phyloP scores from a whole-genome alignment of 208 protist genomes.

The Leishmania braziliensis region DNA sequence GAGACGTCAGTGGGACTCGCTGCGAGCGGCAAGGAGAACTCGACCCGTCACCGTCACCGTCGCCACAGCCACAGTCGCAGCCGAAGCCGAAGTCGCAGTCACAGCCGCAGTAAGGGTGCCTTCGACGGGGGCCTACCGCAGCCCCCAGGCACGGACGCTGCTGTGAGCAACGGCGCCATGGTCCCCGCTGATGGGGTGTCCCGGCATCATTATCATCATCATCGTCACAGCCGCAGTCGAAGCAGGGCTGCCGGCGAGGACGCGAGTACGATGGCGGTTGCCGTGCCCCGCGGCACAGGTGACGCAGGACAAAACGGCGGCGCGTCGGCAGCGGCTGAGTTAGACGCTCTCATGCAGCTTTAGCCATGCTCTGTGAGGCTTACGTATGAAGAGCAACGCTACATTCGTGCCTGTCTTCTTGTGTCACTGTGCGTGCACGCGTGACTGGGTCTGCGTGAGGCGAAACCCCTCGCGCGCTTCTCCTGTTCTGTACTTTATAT shows the following conservation, averaged over 20 bases:
- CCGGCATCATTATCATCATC: neutral
- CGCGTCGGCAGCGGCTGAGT: slow-evolving; percentile 12
- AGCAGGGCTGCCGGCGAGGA: slow-evolving; percentile 1
- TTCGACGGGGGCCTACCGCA: slow-evolving; percentile 24
- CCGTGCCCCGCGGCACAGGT: neutral
- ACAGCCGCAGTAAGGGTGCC: slow-evolving; percentile 17
- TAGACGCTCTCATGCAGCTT: slow-evolving; percentile 42
- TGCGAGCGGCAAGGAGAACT: slow-evolving; percentile 12
- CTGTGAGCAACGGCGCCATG: slow-evolving; percentile 4
- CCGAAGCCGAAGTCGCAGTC: neutral
- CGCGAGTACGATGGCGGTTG: neutral
- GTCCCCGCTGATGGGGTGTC: neutral
- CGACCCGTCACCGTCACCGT: slow-evolving; percentile 16
- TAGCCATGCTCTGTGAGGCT: slow-evolving; percentile 10
- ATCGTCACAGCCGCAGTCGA: slow-evolving; percentile 16
- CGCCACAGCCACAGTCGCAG: slow-evolving; percentile 21
- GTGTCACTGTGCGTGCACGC: neutral
- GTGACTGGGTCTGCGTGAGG: neutral
- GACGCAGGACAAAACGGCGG: neutral
- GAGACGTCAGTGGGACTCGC: slow-evolving; percentile 17
- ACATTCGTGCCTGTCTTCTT: neutral
- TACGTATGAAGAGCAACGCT: neutral
- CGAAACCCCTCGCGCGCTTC: neutral
- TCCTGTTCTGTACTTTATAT: neutral
- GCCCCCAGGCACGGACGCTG: slow-evolving; percentile 1